Percentiles rank a stretch among this genome's conserved stretches.
Evolutionary conservation across 2,329 filamentous ascomycete species (phyloP).

Genomic region (Paecilomyces dactylethromorphus): DNA sequence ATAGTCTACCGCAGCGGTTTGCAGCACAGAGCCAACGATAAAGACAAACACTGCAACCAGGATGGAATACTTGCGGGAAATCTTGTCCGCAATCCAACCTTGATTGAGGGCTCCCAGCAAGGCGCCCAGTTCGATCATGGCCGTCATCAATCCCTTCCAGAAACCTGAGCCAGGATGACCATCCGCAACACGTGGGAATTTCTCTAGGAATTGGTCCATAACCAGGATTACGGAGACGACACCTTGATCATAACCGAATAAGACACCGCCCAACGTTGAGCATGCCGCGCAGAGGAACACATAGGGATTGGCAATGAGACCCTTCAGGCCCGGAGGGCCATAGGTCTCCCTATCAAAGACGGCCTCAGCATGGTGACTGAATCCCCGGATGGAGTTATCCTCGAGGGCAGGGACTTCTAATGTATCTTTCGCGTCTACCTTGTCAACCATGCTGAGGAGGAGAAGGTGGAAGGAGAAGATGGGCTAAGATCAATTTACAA

Average conservation of each 20-base stretch:
- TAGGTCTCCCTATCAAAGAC: slow-evolving; percentile 26
- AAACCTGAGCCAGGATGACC: slow-evolving; percentile 31
- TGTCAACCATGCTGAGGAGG: slow-evolving; percentile 2
- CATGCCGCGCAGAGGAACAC: slow-evolving; percentile 47
- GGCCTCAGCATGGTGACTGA: slow-evolving; percentile 28
- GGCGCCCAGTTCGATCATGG: slow-evolving; percentile 51
- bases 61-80: slow-evolving; percentile 48
- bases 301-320: slow-evolving; percentile 44
- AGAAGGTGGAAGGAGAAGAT: neutral
- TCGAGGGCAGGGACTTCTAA: slow-evolving; percentile 13
- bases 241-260: slow-evolving; percentile 46
- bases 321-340: slow-evolving; percentile 35
- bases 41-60: slow-evolving; percentile 47
- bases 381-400: slow-evolving; percentile 16
- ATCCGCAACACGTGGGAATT: slow-evolving; percentile 39
- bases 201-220: slow-evolving; percentile 46
- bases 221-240: slow-evolving; percentile 43
- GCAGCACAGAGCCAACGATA: slow-evolving; percentile 44
- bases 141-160: slow-evolving; percentile 44
- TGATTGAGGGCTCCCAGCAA: slow-evolving; percentile 40
- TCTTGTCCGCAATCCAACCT: slow-evolving; percentile 47
- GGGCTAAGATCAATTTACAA: neutral
- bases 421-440: slow-evolving; percentile 3
- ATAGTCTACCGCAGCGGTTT: slow-evolving; percentile 46
- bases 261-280: slow-evolving; percentile 44